These are phyloP conservation scores for Pistacia atlantica DNA, from an alignment of 345 rosid species.

Conservation along the genomic window DNA sequence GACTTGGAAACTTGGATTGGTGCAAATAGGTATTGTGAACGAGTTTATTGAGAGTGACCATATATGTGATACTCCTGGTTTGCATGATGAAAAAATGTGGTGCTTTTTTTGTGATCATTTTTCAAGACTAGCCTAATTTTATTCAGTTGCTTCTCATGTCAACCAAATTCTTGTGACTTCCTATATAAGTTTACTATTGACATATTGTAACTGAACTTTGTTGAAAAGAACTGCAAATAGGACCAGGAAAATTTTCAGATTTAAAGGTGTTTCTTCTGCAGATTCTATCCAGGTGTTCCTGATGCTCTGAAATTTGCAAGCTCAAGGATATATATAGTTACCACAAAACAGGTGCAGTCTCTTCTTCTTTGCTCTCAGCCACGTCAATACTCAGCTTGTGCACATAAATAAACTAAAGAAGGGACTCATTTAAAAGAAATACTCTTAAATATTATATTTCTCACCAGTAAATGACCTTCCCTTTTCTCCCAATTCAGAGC, in stretches of 20 bases:
- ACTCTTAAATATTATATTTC: not conserved
- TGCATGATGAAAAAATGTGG: not conserved
- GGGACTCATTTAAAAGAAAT: not conserved
- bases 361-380: not conserved
- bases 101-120: not conserved
- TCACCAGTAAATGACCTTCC: not conserved
- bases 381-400: no score
- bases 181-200: not conserved
- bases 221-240: not conserved
- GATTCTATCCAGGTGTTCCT: conserved; percentile 89
- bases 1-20: conserved; percentile 84
- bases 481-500: conserved; percentile 41
- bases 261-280: conserved; percentile 33
- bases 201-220: not conserved
- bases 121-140: not conserved
- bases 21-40: conserved; percentile 74
- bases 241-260: conserved; percentile 10
- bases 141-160: not conserved
- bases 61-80: not conserved
- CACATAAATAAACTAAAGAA: no score
- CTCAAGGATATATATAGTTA: conserved; percentile 75
- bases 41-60: not conserved
- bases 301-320: conserved; percentile 85
- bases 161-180: not conserved
- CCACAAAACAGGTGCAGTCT: conserved; percentile 74